Evolutionary conservation across 805 yeast species (phyloP), one percentile per base, ranked within the genome.

Genomic region (Yarrowia osloensis): DNA sequence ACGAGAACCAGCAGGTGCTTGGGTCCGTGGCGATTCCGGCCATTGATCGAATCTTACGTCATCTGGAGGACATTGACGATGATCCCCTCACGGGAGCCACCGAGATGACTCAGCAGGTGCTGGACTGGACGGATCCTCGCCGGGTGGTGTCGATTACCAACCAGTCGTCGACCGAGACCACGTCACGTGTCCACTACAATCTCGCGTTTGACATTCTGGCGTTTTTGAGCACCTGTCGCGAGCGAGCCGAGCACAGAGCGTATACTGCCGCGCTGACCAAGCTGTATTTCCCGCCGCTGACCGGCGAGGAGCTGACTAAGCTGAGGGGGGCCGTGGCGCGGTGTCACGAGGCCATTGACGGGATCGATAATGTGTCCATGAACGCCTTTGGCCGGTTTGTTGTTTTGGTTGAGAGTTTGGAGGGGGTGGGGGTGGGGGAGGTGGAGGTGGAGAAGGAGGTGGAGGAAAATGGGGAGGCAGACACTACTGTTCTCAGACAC

Each of bases 111-210:
- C 91, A 87, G 70, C 96, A 90, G 72, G 76, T 94, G 55, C 79
- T 89, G 26, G 85, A 86, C 72, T 91, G 97, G 97, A 88, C 96
- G 21, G 94, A 91, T 74, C 96, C 97, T 3, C 61, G 54, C 22
- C 66, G 70, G 22, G 66, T 70, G 11, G 73, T 70, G 3, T 44
- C 54, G 7, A 33, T 44, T 11, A 61, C 40, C 9, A 44, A 61
- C 11, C 13, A 17, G 26, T 21, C 42, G 24, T 61, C 66, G 2
- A 31, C 42, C 13, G 54, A 44, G 12, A 44, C 66, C 6, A 42
- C 17, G 42, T 61, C 66, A 22, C 52, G 66, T 17, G 66, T 61
- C 4, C 66, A 61, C 44, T 61, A 61, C 54, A 33, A 61, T 17
- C 52, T 61, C 1, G 66, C 54, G 19, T 61, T 61, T 22, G 54